Percentiles rank a stretch among this genome's conserved stretches.
phyloP scores from a whole-genome alignment of 23 red algal species.

The Agarophyton chilense region DNA sequence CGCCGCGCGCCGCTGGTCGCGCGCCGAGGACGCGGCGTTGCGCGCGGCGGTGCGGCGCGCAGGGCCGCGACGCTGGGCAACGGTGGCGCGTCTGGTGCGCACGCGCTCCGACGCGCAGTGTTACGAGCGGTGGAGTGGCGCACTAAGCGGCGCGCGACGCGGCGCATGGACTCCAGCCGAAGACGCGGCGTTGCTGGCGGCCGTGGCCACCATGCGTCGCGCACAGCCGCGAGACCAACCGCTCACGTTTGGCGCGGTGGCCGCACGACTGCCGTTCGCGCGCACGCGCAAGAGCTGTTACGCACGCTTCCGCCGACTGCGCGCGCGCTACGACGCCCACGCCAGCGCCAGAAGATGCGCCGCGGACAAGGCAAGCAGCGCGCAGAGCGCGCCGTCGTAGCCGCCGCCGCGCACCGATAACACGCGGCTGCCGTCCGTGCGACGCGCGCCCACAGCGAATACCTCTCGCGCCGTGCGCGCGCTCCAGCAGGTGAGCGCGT shows the following conservation, averaged over 20 bases:
- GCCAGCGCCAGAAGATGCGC: not conserved
- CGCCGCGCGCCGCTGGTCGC: not conserved
- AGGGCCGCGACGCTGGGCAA: not conserved
- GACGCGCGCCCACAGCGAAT: not conserved
- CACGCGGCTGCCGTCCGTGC: not conserved
- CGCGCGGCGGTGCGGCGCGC: not conserved
- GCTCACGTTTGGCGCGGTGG: not conserved
- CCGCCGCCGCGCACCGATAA: not conserved
- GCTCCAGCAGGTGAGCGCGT: not conserved
- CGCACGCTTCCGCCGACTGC: not conserved
- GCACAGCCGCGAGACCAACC: not conserved
- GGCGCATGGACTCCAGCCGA: not conserved
- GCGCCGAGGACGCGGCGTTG: not conserved
- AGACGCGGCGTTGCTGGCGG: not conserved
- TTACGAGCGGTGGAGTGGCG: not conserved
- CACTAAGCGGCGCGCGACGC: not conserved
- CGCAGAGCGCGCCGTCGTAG: not conserved
- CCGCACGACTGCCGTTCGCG: not conserved
- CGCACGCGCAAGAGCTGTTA: conserved; percentile 14
- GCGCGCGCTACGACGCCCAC: not conserved
- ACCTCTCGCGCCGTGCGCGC: not conserved
- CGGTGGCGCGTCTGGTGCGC: not conserved
- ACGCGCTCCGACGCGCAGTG: conserved; percentile 1
- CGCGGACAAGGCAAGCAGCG: not conserved
- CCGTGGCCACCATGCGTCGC: not conserved